Base-by-base conservation (phyloP, 805 yeast genomes). In the Nakazawaea peltata region DNA sequence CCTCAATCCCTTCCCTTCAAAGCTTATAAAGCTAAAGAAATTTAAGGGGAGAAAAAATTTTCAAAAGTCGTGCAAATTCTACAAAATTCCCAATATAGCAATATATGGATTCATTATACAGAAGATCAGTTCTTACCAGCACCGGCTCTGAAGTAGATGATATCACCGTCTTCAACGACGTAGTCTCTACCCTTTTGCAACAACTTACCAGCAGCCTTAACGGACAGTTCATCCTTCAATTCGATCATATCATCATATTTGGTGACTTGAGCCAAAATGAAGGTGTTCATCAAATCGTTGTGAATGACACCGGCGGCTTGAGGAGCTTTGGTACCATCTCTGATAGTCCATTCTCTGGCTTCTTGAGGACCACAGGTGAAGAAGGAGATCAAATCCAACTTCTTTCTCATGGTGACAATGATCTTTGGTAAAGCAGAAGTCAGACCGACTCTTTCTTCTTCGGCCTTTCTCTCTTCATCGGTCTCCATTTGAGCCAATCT, bases 261-360 rank as follows among this genome's bases (percentile, higher is more conserved):
- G 50, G 73, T 68, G 19, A 87, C 82, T 39, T 78, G 76, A 8
- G 92, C 94, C 50, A 74, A 72, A 31, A 87, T 74, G 53, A 87
- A 87, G 1, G 94, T 82, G 48, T 78, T 74, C 59, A 81, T 78
- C 37, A 86, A 60, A 54, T 86, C 96, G 6, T 85, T 81, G 54
- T 87, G 96, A 41, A 87, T 87, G 23, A 81, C 79, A 16, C 88
- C 94, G 1, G 96, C 96, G 2, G 94, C 95, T 43, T 83, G 83
- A 26, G 90, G 88, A 2, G 94, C 95, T 25, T 74, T 71, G 13
- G 81, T 71, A 21, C 86, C 84, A 34, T 67, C 65, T 51, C 88
- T 69, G 36, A 87, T 67, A 13, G 87, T 81, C 97, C 97, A 87
- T 55, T 87, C 94, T 50, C 90, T 66, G 8, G 82, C 88, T 57